A percentile compares a stretch with the other conserved stretches of the same genome.
These are phyloP conservation scores for Tagetes erecta DNA, from an alignment of 129 eudicot genomes.

Conservation along the genomic window DNA sequence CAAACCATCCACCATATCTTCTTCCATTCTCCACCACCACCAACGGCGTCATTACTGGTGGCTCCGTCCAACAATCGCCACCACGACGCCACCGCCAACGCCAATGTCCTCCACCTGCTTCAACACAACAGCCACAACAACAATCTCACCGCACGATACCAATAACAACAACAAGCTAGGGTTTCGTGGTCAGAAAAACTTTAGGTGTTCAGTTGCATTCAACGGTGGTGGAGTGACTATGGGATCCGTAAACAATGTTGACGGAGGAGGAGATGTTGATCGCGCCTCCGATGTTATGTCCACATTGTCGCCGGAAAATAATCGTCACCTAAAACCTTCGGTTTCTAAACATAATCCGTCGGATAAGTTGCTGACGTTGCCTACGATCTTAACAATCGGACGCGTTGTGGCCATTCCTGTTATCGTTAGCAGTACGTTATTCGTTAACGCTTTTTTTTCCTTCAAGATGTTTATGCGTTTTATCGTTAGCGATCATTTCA, in stretches of 20 bases:
- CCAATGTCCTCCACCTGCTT: slow-evolving; percentile 35
- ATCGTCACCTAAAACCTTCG: slow-evolving; percentile 16
- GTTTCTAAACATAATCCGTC: slow-evolving; percentile 33
- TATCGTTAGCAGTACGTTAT: slow-evolving; percentile 70
- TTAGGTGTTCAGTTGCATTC: slow-evolving; percentile 13
- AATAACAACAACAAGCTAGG: slow-evolving; percentile 34
- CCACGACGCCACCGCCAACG: slow-evolving; percentile 34
- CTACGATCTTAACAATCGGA: slow-evolving; percentile 81
- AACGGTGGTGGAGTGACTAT: slow-evolving; percentile 28
- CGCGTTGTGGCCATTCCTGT: slow-evolving; percentile 91
- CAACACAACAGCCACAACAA: slow-evolving; percentile 20
- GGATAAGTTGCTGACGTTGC: slow-evolving; percentile 75
- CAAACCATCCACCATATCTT: slow-evolving; percentile 19
- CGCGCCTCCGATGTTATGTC: slow-evolving; percentile 1
- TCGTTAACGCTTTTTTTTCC: background rate
- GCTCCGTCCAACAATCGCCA: slow-evolving; percentile 23
- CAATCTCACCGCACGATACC: slow-evolving; percentile 23
- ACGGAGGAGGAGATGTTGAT: slow-evolving; percentile 27
- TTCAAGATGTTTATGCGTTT: slow-evolving; percentile 15
- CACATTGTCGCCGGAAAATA: slow-evolving; percentile 31
- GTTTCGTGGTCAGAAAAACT: slow-evolving; percentile 38
- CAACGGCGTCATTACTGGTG: slow-evolving; percentile 32
- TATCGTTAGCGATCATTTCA: background rate
- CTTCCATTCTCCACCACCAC: slow-evolving; percentile 25
- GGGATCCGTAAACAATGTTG: slow-evolving; percentile 30